Evolutionary conservation across 345 rosid species (phyloP).

Genomic region (Hevea brasiliensis): DNA sequence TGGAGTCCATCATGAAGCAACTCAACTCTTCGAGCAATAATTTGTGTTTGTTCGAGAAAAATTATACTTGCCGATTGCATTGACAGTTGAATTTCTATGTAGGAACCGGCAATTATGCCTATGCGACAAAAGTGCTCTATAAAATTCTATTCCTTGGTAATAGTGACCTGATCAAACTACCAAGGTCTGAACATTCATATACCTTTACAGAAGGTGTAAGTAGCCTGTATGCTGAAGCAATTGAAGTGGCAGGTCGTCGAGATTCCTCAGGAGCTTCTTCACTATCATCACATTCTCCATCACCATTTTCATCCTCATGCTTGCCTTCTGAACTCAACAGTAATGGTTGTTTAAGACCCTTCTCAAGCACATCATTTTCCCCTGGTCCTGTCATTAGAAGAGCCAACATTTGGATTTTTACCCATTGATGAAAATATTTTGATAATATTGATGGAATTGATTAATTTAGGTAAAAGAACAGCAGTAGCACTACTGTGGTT

Average conservation of each 20-base stretch:
- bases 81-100: background rate
- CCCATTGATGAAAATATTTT: background rate
- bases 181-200: constrained; percentile 13
- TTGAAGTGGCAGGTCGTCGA: constrained; percentile 65
- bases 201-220: constrained; percentile 99
- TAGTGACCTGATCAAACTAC: background rate
- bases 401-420: constrained; percentile 18
- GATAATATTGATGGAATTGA: background rate
- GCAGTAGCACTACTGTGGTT: background rate
- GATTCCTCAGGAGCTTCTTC: constrained; percentile 70
- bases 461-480: background rate
- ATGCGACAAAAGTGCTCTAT: background rate
- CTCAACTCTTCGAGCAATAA: background rate
- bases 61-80: background rate
- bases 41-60: background rate
- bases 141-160: background rate
- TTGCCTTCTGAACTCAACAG: constrained; percentile 53
- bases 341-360: constrained; percentile 73
- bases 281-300: constrained; percentile 57
- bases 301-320: constrained; percentile 54
- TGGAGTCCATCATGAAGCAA: background rate
- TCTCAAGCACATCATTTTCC: constrained; percentile 60
- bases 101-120: background rate
- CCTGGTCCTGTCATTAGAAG: constrained; percentile 44
- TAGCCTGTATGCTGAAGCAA: constrained; percentile 71